A percentile compares a stretch with the other conserved stretches of the same genome.
Conservation (phyloP, 2,329 filamentous ascomycete species). For the Xylaria sp. region DNA sequence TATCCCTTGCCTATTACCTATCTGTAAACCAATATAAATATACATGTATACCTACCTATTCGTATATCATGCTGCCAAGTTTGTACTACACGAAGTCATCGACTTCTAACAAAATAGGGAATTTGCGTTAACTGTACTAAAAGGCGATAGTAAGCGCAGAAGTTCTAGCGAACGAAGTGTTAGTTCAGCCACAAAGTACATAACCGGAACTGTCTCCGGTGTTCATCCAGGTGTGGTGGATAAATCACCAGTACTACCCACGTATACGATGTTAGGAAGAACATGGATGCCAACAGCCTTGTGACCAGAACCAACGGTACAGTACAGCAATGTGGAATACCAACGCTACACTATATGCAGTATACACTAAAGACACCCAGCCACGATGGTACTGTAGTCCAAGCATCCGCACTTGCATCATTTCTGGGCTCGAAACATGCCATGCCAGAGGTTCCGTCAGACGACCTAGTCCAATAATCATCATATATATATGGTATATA, state of each 20-base stretch:
- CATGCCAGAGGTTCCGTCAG: constrained; percentile 12
- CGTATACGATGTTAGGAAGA: too few species aligned
- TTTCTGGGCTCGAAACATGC: constrained; percentile 16
- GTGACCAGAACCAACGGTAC: constrained; percentile 15
- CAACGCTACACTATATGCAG: neutral
- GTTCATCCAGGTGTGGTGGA: constrained; percentile 11
- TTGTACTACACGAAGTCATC: constrained; percentile 5
- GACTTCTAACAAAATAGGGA: constrained; percentile 13
- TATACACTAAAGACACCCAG: constrained; percentile 15
- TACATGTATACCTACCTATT: neutral
- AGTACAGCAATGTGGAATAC: neutral
- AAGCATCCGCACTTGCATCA: constrained; percentile 21
- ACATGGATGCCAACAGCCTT: constrained; percentile 22
- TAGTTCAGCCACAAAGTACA: constrained; percentile 19
- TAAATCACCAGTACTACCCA: constrained; percentile 4
- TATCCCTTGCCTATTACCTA: constrained; percentile 1
- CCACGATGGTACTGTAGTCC: constrained; percentile 14
- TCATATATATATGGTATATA: constrained; percentile 1
- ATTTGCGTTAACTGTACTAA: constrained; percentile 10
- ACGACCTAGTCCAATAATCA: neutral
- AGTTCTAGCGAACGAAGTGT: constrained; percentile 1
- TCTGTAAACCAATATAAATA: too few species aligned
- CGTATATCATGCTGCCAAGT: neutral
- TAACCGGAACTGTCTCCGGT: constrained; percentile 11
- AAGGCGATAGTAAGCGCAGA: constrained; percentile 19